Percentiles rank a stretch among this genome's conserved stretches.
Conservation (phyloP, 2,329 filamentous ascomycete genomes). For the Penicillium hesseltinei region DNA sequence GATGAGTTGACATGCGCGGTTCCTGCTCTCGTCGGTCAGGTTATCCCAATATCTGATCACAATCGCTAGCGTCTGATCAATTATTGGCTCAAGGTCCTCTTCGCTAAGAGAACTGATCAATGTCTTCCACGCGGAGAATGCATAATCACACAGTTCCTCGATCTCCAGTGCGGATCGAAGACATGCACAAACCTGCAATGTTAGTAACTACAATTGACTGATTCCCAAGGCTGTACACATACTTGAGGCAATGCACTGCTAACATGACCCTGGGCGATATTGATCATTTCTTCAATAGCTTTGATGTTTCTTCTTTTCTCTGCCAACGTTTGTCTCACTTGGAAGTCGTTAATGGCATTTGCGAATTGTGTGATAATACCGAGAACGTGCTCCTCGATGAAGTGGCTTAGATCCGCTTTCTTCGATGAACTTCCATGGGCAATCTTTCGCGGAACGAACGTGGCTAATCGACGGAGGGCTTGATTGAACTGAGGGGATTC, state of each 20-base stretch:
- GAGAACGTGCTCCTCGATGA: constrained; percentile 79
- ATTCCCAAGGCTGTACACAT: background rate
- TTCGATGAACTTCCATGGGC: constrained; percentile 47
- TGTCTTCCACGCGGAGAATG: constrained; percentile 79
- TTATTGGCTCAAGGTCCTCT: constrained; percentile 73
- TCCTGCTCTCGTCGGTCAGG: constrained; percentile 62
- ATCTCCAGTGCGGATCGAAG: constrained; percentile 78
- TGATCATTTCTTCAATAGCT: constrained; percentile 85
- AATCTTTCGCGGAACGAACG: constrained; percentile 52
- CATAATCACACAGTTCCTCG: constrained; percentile 69
- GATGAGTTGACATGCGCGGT: constrained; percentile 63
- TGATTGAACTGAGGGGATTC: constrained; percentile 43
- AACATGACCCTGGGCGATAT: constrained; percentile 68
- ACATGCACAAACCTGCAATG: constrained; percentile 64
- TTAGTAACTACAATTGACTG: background rate
- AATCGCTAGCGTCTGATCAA: constrained; percentile 88
- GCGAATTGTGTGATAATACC: constrained; percentile 83
- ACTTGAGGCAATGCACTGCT: constrained; percentile 77
- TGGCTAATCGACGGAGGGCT: constrained; percentile 51
- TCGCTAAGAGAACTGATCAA: constrained; percentile 73
- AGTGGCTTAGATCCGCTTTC: constrained; percentile 61
- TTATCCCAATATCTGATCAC: constrained; percentile 75
- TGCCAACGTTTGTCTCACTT: constrained; percentile 54
- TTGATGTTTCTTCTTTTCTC: constrained; percentile 77
- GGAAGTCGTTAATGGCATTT: constrained; percentile 69